These are phyloP conservation scores for Eucalyptus brandiana DNA, from an alignment of 345 rosid genomes.

Conservation along the genomic window DNA sequence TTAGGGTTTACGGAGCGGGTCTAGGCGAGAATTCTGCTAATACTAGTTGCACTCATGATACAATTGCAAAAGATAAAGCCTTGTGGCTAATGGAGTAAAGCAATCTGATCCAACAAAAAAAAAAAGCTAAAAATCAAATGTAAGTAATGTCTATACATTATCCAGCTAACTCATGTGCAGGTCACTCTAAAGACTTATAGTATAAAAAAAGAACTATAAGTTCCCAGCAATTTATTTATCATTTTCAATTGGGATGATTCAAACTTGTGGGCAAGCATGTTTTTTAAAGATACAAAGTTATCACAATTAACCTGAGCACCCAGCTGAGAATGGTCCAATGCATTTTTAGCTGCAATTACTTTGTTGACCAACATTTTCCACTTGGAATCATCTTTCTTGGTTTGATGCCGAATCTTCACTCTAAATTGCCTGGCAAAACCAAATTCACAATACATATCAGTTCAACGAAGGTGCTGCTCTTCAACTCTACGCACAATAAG, in stretches of 20 bases:
- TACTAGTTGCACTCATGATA: neutral
- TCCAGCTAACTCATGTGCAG: neutral
- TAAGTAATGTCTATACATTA: neutral
- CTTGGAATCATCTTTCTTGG: constrained; percentile 57
- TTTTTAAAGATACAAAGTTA: neutral
- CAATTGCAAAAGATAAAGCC: neutral
- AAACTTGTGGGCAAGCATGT: too few relatives aligned
- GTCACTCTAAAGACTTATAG: neutral
- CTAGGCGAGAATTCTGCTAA: neutral
- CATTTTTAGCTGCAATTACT: constrained; percentile 43
- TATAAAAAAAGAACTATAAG: neutral
- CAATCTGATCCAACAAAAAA: neutral
- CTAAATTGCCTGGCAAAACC: constrained; percentile 20
- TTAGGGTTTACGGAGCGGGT: neutral
- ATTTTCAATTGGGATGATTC: too few relatives aligned
- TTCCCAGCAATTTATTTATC: neutral
- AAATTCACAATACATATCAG: too few relatives aligned
- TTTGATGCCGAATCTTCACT: constrained; percentile 48
- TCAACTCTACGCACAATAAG: too few relatives aligned
- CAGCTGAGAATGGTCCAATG: constrained; percentile 35
- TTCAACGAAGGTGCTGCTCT: too few relatives aligned
- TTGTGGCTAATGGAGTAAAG: neutral
- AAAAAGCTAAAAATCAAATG: neutral
- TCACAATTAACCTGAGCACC: constrained; percentile 13
- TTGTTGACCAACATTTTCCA: constrained; percentile 64